These are phyloP conservation scores for Akanthomyces lecanii DNA, from an alignment of 2,329 filamentous ascomycete genomes.

Conservation along the genomic window DNA sequence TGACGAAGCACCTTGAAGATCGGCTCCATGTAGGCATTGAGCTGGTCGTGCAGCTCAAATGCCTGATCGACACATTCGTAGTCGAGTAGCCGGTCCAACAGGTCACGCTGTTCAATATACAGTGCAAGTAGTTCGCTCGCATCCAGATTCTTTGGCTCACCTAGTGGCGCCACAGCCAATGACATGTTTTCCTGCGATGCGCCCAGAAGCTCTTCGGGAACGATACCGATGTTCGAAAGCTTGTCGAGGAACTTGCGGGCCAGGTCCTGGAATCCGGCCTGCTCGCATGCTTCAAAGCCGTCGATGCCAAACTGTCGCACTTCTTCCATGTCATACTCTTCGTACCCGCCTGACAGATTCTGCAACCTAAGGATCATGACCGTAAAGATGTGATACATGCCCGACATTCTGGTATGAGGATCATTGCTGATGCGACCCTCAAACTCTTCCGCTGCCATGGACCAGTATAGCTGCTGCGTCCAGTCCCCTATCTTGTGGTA, in stretches of 20 bases:
- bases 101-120: neutral
- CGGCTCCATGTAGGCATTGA: neutral
- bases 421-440: neutral
- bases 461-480: constrained; percentile 4
- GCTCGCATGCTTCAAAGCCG: neutral
- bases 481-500: constrained; percentile 1
- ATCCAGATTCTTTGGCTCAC: neutral
- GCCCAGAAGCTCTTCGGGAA: neutral
- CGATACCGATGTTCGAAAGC: neutral
- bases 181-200: neutral
- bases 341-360: neutral
- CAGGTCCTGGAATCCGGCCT: constrained; percentile 3
- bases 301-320: constrained; percentile 4
- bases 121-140: neutral
- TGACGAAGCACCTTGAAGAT: neutral
- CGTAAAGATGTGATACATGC: neutral
- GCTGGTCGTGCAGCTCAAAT: neutral
- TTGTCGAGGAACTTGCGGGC: neutral
- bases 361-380: neutral
- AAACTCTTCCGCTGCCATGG: neutral
- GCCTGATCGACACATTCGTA: neutral
- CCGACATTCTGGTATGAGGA: neutral
- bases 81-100: neutral
- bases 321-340: neutral
- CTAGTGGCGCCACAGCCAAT: neutral